These are phyloP conservation scores for Leccinum ochraceum DNA, from an alignment of 768 basidiomycete genomes.

Conservation along the genomic window DNA sequence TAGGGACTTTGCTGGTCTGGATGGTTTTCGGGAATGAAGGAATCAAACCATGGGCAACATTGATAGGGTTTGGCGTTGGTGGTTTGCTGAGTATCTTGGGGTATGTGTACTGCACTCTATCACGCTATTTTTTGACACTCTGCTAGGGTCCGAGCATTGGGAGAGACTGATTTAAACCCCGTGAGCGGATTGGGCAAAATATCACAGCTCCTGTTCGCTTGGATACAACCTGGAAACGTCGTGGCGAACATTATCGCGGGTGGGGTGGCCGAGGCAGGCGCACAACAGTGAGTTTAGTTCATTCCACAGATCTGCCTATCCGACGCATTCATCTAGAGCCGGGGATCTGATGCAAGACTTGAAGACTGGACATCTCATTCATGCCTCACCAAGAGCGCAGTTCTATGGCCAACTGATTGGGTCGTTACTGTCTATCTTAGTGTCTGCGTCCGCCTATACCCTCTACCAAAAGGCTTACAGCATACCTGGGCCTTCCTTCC, in stretches of 20 bases:
- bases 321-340: slow-evolving; percentile 51
- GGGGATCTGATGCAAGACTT: slow-evolving; percentile 99
- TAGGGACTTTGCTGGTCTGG: slow-evolving; percentile 85
- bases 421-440: slow-evolving; percentile 81
- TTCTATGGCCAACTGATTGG: slow-evolving; percentile 95
- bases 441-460: slow-evolving; percentile 84
- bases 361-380: slow-evolving; percentile 93
- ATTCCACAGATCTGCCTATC: background rate
- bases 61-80: slow-evolving; percentile 81
- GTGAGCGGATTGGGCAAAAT: slow-evolving; percentile 94
- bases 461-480: slow-evolving; percentile 86
- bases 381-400: slow-evolving; percentile 89
- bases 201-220: slow-evolving; percentile 90
- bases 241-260: slow-evolving; percentile 99
- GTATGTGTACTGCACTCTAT: slow-evolving; percentile 41
- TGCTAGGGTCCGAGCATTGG: slow-evolving; percentile 83
- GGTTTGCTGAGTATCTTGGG: slow-evolving; percentile 86
- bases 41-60: slow-evolving; percentile 93
- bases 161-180: slow-evolving; percentile 93
- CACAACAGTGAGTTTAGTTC: slow-evolving; percentile 65
- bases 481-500: slow-evolving; percentile 94
- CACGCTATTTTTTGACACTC: slow-evolving; percentile 8
- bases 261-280: slow-evolving; percentile 95
- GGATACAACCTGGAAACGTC: slow-evolving; percentile 91
- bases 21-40: slow-evolving; percentile 87